A percentile compares a stretch with the other conserved stretches of the same genome.
Evolutionary conservation across 768 basidiomycete species (phyloP).

Genomic region (Mycena rebaudengoi): DNA sequence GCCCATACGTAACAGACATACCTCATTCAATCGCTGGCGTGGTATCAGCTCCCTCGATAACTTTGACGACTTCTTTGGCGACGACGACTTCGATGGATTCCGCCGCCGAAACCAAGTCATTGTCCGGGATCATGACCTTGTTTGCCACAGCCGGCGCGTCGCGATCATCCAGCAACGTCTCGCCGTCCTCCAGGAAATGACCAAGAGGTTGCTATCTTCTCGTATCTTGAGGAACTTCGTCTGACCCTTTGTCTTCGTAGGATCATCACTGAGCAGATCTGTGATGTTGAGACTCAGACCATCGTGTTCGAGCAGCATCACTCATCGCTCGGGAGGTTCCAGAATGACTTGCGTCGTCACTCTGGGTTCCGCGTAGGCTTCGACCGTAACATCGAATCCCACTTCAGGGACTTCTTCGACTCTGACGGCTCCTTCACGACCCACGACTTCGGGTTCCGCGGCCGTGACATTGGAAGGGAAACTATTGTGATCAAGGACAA

Average conservation of each 20-base stretch:
- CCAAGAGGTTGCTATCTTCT: slow-evolving; percentile 46
- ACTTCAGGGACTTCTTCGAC: slow-evolving; percentile 42
- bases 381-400: slow-evolving; percentile 45
- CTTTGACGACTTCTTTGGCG: slow-evolving; percentile 50
- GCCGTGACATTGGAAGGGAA: no score
- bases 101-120: slow-evolving; percentile 42
- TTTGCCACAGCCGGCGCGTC: slow-evolving; percentile 48
- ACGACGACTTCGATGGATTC: slow-evolving; percentile 56
- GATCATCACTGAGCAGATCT: slow-evolving; percentile 55
- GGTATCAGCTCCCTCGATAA: slow-evolving; percentile 42
- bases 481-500: slow-evolving; percentile 48
- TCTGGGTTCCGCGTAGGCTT: slow-evolving; percentile 49
- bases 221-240: not conserved
- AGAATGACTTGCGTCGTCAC: slow-evolving; percentile 48
- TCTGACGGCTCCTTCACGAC: slow-evolving; percentile 52
- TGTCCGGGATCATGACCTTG: slow-evolving; percentile 44
- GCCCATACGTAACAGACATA: not conserved
- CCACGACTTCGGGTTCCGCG: slow-evolving; percentile 44
- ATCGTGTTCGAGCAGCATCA: slow-evolving; percentile 54
- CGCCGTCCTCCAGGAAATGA: slow-evolving; percentile 54
- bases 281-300: slow-evolving; percentile 59
- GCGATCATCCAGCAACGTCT: slow-evolving; percentile 56
- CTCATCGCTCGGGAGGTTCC: slow-evolving; percentile 49
- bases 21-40: slow-evolving; percentile 44
- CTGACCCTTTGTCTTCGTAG: slow-evolving; percentile 29